These are phyloP conservation scores for Suhomyces anneliseae DNA, from an alignment of 1,139 yeast species.

Conservation along the genomic window DNA sequence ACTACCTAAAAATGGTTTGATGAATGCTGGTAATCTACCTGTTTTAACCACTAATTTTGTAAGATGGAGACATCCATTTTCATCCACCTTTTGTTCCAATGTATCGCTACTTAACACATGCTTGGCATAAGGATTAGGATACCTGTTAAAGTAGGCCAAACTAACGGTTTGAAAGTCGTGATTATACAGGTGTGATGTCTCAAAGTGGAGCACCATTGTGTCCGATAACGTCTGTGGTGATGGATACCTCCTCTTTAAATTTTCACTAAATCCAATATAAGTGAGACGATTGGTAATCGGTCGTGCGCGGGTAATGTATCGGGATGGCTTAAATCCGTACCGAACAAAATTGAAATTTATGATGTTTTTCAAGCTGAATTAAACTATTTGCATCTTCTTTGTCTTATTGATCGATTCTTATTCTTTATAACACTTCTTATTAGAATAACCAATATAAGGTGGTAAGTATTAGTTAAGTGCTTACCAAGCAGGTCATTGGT, in stretches of 20 bases:
- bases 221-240: neutral
- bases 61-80: slow-evolving; percentile 64
- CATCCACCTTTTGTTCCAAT: slow-evolving; percentile 56
- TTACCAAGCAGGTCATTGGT: neutral
- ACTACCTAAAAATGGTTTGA: slow-evolving; percentile 72
- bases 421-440: too few species aligned
- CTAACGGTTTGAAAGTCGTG: slow-evolving; percentile 75
- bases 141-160: slow-evolving; percentile 77
- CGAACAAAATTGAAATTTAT: neutral
- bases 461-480: neutral
- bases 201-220: slow-evolving; percentile 66
- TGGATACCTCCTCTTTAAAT: slow-evolving; percentile 1
- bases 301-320: slow-evolving; percentile 3
- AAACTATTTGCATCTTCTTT: too few species aligned
- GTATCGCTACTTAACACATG: slow-evolving; percentile 90
- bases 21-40: slow-evolving; percentile 81
- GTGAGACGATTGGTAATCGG: slow-evolving; percentile 6
- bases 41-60: slow-evolving; percentile 76
- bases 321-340: neutral
- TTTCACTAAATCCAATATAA: slow-evolving; percentile 3
- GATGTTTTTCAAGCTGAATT: too few species aligned
- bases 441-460: too few species aligned
- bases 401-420: too few species aligned
- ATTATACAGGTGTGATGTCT: slow-evolving; percentile 53
- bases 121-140: slow-evolving; percentile 88